Conservation (phyloP, 2,329 filamentous ascomycete genomes). For the Curvularia verruculosa region DNA sequence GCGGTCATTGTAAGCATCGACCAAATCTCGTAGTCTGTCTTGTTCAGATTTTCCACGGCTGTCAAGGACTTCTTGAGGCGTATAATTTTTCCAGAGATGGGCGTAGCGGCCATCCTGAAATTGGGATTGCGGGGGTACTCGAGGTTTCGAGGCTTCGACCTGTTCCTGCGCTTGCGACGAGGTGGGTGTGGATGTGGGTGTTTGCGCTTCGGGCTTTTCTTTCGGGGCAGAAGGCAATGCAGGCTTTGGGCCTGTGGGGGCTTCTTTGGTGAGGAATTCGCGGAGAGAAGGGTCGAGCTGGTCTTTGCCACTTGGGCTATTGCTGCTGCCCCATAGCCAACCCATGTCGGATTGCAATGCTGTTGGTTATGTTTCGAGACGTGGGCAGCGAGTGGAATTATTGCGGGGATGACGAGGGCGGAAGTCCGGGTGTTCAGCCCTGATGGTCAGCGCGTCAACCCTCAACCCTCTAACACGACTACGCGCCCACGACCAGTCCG, state of each 20-base stretch:
- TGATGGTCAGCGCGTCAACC: slow-evolving; percentile 24
- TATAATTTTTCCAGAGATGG: slow-evolving; percentile 92
- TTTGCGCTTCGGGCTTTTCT: slow-evolving; percentile 35
- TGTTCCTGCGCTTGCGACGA: slow-evolving; percentile 13
- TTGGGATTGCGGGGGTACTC: slow-evolving; percentile 61
- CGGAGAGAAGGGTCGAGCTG: slow-evolving; percentile 83
- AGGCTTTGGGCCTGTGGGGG: slow-evolving; percentile 69
- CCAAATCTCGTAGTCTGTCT: slow-evolving; percentile 78
- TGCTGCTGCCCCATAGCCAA: slow-evolving; percentile 64
- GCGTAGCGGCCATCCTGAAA: slow-evolving; percentile 77
- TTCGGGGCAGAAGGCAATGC: slow-evolving; percentile 33
- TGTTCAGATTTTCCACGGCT: slow-evolving; percentile 73
- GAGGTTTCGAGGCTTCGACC: slow-evolving; percentile 37
- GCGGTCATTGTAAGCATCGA: slow-evolving; percentile 84
- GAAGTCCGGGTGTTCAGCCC: slow-evolving; percentile 7
- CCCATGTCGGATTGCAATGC: slow-evolving; percentile 56
- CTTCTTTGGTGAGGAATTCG: slow-evolving; percentile 83
- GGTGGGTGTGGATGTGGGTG: slow-evolving; percentile 6
- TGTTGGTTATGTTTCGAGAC: slow-evolving; percentile 4
- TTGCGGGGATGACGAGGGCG: slow-evolving; percentile 21
- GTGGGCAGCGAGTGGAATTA: slow-evolving; percentile 11
- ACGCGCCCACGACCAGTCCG: slow-evolving; percentile 21
- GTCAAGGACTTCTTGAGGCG: slow-evolving; percentile 72
- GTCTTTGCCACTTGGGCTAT: slow-evolving; percentile 59
- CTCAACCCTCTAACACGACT: slow-evolving; percentile 26